Percentiles rank a stretch among this genome's conserved stretches.
phyloP scores from a whole-genome alignment of 2,329 filamentous ascomycete species.

The Arthrobotrys megalospora region DNA sequence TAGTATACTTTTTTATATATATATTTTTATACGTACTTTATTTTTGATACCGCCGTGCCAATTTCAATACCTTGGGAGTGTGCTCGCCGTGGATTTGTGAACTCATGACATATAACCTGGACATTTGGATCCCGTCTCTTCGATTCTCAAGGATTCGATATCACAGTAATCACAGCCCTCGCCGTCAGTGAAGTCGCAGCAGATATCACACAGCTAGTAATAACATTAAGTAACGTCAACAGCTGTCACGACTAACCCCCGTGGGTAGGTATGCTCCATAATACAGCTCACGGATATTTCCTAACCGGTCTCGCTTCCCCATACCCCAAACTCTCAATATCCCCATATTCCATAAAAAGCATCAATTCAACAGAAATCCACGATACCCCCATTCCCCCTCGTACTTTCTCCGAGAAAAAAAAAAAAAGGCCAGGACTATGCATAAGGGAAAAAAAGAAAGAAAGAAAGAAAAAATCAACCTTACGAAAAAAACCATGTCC shows the following conservation, averaged over 20 bases:
- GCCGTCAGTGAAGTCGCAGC: slow-evolving; percentile 12
- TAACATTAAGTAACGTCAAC: slow-evolving; percentile 55
- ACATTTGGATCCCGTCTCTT: not conserved
- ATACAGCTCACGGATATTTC: slow-evolving; percentile 40
- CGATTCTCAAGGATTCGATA: slow-evolving; percentile 4
- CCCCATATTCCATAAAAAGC: slow-evolving; percentile 40
- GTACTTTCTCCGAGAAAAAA: slow-evolving; percentile 26
- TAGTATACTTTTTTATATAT: not conserved
- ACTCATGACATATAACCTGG: not conserved
- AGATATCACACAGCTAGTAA: slow-evolving; percentile 45
- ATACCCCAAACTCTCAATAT: slow-evolving; percentile 31
- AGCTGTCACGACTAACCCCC: slow-evolving; percentile 45
- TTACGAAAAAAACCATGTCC: slow-evolving; percentile 29
- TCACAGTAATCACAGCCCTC: slow-evolving; percentile 9
- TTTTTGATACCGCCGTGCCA: not conserved
- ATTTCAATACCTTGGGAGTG: too few relatives aligned
- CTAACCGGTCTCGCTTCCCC: slow-evolving; percentile 35
- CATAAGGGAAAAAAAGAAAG: not conserved
- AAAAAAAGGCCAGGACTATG: slow-evolving; percentile 3
- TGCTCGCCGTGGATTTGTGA: slow-evolving; percentile 1
- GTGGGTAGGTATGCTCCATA: slow-evolving; percentile 17
- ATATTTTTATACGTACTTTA: slow-evolving; percentile 8
- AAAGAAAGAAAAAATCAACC: slow-evolving; percentile 9
- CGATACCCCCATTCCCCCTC: slow-evolving; percentile 18
- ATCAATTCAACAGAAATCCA: slow-evolving; percentile 6